Conservation (phyloP, 2,329 filamentous ascomycete species). For the Chalaropsis ovoidea region DNA sequence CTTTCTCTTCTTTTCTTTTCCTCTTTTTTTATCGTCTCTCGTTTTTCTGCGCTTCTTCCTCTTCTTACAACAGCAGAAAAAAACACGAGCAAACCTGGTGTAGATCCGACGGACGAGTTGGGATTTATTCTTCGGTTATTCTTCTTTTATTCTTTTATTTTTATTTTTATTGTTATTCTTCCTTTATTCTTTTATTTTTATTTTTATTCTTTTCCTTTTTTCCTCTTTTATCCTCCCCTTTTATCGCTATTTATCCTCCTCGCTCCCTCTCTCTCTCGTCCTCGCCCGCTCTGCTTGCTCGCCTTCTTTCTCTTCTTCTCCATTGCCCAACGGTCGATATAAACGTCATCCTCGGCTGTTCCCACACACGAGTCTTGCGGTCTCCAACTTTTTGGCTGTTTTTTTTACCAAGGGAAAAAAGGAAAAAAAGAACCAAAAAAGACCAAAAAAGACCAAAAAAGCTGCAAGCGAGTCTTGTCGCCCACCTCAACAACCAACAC, state of each 20-base stretch:
- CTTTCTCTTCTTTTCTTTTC: neutral
- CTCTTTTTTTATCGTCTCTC: neutral
- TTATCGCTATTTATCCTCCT: neutral
- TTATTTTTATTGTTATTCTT: neutral
- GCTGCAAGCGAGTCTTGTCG: too few relatives aligned
- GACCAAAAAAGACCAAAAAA: neutral
- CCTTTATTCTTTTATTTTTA: neutral
- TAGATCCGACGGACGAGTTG: neutral
- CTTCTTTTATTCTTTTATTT: neutral
- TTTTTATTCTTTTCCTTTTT: too few relatives aligned
- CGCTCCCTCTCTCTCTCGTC: neutral
- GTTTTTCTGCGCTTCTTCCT: neutral
- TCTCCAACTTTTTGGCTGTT: conserved; percentile 1
- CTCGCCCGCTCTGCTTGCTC: neutral
- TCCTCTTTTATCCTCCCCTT: neutral
- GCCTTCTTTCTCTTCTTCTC: neutral
- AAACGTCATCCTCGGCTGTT: conserved; percentile 16
- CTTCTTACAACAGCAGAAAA: neutral
- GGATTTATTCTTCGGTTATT: neutral
- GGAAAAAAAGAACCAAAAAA: neutral
- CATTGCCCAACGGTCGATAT: conserved; percentile 9
- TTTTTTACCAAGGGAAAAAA: neutral
- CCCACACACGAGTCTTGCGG: neutral
- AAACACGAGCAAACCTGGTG: neutral
- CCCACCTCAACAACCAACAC: neutral